phyloP scores from a whole-genome alignment of 345 rosid species.

The Corchorus capsularis region DNA sequence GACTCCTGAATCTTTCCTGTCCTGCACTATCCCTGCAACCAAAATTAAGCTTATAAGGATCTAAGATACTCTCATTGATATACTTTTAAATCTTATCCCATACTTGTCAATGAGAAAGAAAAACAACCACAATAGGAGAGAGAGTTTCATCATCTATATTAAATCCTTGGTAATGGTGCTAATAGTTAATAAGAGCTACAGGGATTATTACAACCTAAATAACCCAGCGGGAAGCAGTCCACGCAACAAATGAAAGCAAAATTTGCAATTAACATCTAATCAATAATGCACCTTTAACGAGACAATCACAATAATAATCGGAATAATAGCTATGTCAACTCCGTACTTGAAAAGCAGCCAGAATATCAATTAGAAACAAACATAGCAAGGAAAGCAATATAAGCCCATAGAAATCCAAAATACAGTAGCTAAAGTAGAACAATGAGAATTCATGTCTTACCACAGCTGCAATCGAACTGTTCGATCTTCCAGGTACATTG shows the following conservation, averaged over 20 bases:
- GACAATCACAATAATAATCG: too few relatives aligned
- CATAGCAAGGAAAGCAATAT: neutral
- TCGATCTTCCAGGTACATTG: constrained; percentile 88
- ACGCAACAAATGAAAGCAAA: neutral
- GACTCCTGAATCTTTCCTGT: constrained; percentile 88
- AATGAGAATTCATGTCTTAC: constrained; percentile 35
- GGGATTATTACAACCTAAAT: neutral
- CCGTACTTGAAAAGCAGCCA: neutral
- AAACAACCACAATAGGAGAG: neutral
- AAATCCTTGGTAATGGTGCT: neutral
- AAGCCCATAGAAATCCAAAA: neutral
- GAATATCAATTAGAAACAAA: neutral
- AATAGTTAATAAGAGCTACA: neutral
- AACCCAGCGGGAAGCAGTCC: neutral
- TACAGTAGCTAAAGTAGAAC: neutral
- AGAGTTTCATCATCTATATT: neutral
- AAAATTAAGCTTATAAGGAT: neutral
- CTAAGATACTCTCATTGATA: constrained; percentile 5
- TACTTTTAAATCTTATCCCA: neutral
- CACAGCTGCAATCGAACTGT: constrained; percentile 81
- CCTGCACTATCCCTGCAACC: constrained; percentile 83
- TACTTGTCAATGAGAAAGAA: neutral
- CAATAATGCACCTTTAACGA: neutral
- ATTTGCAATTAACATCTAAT: neutral
- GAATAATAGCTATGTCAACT: too few relatives aligned